Conservation (phyloP, 2,329 filamentous ascomycete species). For the Furcasterigmium furcatum region DNA sequence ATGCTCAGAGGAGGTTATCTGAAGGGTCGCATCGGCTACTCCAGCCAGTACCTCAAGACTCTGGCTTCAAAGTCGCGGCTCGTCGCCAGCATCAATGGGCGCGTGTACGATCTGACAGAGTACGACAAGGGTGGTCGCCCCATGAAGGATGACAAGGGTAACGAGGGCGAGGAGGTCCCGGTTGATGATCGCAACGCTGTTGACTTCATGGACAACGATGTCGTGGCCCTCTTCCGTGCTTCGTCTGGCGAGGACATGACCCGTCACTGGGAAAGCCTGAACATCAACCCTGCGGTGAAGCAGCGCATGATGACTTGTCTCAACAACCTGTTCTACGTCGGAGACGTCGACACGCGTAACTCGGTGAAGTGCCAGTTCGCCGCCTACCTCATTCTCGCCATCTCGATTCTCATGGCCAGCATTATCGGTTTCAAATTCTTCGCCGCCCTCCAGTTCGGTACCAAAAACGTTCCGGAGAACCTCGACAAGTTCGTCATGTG, state of each 20-base stretch:
- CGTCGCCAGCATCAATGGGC: conserved; percentile 74
- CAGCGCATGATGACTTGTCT: conserved; percentile 76
- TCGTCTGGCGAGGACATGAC: conserved; percentile 77
- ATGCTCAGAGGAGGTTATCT: conserved; percentile 74
- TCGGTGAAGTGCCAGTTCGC: conserved; percentile 83
- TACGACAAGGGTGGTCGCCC: conserved; percentile 76
- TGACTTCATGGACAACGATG: conserved; percentile 76
- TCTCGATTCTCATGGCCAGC: conserved; percentile 74
- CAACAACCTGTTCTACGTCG: conserved; percentile 93
- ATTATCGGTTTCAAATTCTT: conserved; percentile 96
- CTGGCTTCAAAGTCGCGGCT: conserved; percentile 59
- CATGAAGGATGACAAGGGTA: conserved; percentile 53
- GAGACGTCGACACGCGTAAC: conserved; percentile 86
- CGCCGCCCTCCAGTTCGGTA: conserved; percentile 89
- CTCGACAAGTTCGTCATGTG: conserved; percentile 98
- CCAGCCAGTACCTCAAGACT: conserved; percentile 69
- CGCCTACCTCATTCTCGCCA: conserved; percentile 81
- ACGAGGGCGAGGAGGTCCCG: conserved; percentile 71
- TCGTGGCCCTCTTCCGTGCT: conserved; percentile 74
- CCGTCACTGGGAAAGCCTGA: conserved; percentile 74
- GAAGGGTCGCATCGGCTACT: conserved; percentile 86
- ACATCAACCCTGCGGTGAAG: conserved; percentile 53
- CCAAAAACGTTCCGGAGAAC: conserved; percentile 89
- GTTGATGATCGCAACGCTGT: conserved; percentile 52
- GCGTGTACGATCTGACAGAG: conserved; percentile 85